Evolutionary conservation across 139 green algal species (phyloP).

Genomic region (Chlamydomonas sp.): DNA sequence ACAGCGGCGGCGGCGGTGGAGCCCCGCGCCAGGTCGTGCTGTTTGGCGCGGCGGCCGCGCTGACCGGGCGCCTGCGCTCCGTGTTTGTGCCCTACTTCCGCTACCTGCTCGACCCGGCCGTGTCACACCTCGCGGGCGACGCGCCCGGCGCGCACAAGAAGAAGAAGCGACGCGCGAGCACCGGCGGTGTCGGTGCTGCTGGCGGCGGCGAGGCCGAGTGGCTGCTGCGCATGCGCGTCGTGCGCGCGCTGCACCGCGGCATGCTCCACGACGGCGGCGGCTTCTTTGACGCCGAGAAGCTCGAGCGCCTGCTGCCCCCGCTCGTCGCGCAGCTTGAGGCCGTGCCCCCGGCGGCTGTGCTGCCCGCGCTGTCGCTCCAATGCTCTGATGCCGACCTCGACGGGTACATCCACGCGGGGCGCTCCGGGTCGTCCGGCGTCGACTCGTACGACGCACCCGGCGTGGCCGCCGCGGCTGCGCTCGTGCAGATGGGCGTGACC

Average conservation of each 20-base stretch:
- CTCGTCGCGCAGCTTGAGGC: conserved; percentile 46
- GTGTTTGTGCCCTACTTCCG: conserved; percentile 82
- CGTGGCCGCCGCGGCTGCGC: conserved; percentile 29
- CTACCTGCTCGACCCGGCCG: conserved; percentile 45
- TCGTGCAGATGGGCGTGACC: conserved; percentile 70
- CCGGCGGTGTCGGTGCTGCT: not conserved
- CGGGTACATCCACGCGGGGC: conserved; percentile 7
- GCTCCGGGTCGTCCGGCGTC: not conserved
- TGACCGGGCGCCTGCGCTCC: conserved; percentile 63
- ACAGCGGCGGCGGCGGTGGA: not conserved
- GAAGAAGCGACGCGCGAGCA: conserved; percentile 37
- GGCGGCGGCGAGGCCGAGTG: conserved; percentile 9
- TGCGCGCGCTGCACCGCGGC: conserved; percentile 71
- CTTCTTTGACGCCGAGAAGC: conserved; percentile 63
- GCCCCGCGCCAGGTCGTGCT: conserved; percentile 39
- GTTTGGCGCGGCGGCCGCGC: conserved; percentile 39
- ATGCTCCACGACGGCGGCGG: conserved; percentile 69
- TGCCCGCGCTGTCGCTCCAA: conserved; percentile 1
- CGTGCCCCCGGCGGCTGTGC: conserved; percentile 15
- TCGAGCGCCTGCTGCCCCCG: conserved; percentile 52
- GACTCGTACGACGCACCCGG: conserved; percentile 14
- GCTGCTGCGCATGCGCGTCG: conserved; percentile 41
- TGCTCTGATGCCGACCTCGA: conserved; percentile 21
- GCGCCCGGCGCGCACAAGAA: conserved; percentile 27
- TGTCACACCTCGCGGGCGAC: conserved; percentile 41